Percentiles rank a stretch among this genome's conserved stretches.
Evolutionary conservation across 176 grass and related monocot species (phyloP).

Genomic region (Themeda triandra): DNA sequence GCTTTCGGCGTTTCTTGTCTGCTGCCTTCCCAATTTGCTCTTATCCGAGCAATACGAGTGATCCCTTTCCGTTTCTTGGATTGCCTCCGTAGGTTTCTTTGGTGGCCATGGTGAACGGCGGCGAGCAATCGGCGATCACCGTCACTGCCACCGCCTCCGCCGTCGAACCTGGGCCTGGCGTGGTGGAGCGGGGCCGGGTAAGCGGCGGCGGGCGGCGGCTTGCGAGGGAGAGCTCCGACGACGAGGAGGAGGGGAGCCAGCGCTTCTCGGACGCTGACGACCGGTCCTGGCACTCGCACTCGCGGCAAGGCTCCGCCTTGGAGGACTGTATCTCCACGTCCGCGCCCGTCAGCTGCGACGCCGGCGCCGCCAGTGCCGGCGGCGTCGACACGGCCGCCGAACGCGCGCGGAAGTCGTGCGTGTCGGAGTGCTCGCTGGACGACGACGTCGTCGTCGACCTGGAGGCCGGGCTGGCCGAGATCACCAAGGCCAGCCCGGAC

Average conservation of each 20-base stretch:
- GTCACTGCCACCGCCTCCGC: background rate
- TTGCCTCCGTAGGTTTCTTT: background rate
- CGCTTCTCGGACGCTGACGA: constrained; percentile 80
- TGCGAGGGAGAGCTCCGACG: constrained; percentile 16
- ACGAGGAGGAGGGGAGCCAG: constrained; percentile 48
- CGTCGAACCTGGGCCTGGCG: background rate
- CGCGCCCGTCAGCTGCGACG: constrained; percentile 24
- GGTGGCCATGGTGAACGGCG: constrained; percentile 27
- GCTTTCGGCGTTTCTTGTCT: constrained; percentile 43
- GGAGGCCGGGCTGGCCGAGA: constrained; percentile 66
- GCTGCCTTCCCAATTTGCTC: constrained; percentile 14
- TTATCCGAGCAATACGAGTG: background rate
- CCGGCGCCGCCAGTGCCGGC: background rate
- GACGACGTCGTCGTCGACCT: constrained; percentile 62
- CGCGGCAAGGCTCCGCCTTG: constrained; percentile 41
- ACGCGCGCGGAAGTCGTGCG: constrained; percentile 57
- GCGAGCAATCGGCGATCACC: constrained; percentile 21
- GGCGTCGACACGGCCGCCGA: constrained; percentile 13
- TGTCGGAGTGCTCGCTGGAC: constrained; percentile 67
- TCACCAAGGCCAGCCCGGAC: constrained; percentile 55
- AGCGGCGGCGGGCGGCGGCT: background rate
- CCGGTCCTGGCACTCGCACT: constrained; percentile 59
- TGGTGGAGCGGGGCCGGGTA: constrained; percentile 21
- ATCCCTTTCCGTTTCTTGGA: constrained; percentile 17
- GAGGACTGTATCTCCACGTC: constrained; percentile 43